Evolutionary conservation across 2,329 filamentous ascomycete species (phyloP).

Genomic region (Cercospora sp.): DNA sequence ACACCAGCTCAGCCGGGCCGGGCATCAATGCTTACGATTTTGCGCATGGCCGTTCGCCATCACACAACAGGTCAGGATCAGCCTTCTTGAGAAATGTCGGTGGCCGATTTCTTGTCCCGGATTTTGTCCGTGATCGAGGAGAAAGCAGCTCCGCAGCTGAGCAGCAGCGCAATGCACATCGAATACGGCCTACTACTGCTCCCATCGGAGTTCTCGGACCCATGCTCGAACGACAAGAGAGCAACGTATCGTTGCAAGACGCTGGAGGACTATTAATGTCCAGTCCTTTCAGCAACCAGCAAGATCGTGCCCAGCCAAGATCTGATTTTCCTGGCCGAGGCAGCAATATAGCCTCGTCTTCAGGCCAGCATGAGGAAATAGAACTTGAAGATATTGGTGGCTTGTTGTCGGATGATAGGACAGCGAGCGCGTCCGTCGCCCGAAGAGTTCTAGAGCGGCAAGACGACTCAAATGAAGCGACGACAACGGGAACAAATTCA

Average conservation of each 20-base stretch:
- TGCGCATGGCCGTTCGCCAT: constrained; percentile 31
- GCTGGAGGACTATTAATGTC: constrained; percentile 34
- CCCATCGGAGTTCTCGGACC: constrained; percentile 35
- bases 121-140: constrained; percentile 14
- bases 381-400: constrained; percentile 28
- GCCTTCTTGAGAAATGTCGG: constrained; percentile 39
- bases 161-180: constrained; percentile 18
- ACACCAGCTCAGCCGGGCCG: constrained; percentile 59
- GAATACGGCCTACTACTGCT: constrained; percentile 17
- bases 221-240: constrained; percentile 34
- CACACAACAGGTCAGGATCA: constrained; percentile 34
- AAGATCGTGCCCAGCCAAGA: not conserved
- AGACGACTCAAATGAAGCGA: not conserved
- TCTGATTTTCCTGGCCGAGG: not conserved
- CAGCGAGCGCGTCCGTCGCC: constrained; percentile 20
- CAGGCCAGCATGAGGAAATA: constrained; percentile 16
- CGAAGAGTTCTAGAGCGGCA: constrained; percentile 17
- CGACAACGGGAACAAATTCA: not conserved
- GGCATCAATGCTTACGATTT: constrained; percentile 46
- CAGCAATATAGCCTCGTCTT: not conserved
- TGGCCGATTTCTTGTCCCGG: constrained; percentile 28
- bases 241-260: constrained; percentile 37
- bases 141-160: constrained; percentile 13
- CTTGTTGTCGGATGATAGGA: constrained; percentile 20
- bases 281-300: constrained; percentile 2